These are phyloP conservation scores for Moniliophthora roreri DNA, from an alignment of 1,284 basidiomycete genomes.

Conservation along the genomic window DNA sequence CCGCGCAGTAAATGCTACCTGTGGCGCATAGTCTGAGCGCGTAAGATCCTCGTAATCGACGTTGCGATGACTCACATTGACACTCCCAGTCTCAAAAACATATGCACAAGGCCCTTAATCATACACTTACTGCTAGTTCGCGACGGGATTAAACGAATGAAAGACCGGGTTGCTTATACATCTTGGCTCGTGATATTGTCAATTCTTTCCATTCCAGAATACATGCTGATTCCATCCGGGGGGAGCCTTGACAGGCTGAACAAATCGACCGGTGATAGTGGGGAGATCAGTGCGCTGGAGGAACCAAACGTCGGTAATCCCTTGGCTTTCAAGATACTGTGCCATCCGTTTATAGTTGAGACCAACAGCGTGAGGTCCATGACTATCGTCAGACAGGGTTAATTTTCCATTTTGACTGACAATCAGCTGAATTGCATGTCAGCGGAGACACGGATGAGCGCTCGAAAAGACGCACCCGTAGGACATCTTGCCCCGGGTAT, in stretches of 20 bases:
- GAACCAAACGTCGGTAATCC: conserved; percentile 74
- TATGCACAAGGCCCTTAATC: too few relatives aligned
- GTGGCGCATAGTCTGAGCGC: too few relatives aligned
- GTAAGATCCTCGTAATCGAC: too few relatives aligned
- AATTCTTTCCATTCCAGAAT: conserved; percentile 47
- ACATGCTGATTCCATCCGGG: conserved; percentile 56
- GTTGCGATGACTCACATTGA: too few relatives aligned
- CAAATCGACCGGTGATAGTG: conserved; percentile 45
- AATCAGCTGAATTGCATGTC: conserved; percentile 58
- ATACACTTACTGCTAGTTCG: too few relatives aligned
- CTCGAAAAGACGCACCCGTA: conserved; percentile 47
- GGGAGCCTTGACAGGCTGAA: conserved; percentile 42
- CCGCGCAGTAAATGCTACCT: too few relatives aligned
- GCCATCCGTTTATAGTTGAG: conserved; percentile 76
- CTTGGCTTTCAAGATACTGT: conserved; percentile 65
- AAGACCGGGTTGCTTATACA: too few relatives aligned
- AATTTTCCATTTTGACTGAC: conserved; percentile 67
- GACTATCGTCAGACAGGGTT: conserved; percentile 93
- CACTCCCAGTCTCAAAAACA: too few relatives aligned
- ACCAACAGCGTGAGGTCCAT: conserved; percentile 87
- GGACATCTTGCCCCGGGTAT: conserved; percentile 82
- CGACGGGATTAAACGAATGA: too few relatives aligned
- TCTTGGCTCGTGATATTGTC: not conserved
- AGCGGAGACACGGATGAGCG: conserved; percentile 3
- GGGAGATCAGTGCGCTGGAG: conserved; percentile 37